phyloP scores from a whole-genome alignment of 768 basidiomycete genomes.

The Leccinum variicolor region DNA sequence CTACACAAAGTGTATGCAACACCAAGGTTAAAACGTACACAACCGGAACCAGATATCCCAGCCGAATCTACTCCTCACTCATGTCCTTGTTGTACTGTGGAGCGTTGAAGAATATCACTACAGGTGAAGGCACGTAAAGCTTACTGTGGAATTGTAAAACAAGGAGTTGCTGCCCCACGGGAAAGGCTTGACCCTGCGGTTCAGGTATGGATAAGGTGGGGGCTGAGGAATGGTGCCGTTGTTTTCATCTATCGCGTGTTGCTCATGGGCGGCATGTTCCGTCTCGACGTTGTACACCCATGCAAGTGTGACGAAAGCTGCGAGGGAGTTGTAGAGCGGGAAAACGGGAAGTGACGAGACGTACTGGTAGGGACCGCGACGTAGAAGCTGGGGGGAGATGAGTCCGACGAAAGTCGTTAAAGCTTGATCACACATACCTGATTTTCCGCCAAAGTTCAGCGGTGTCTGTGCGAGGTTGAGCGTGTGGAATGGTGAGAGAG shows the following conservation, averaged over 20 bases:
- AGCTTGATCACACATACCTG: conserved; percentile 46
- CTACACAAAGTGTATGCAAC: background rate
- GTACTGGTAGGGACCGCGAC: conserved; percentile 73
- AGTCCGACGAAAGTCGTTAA: background rate
- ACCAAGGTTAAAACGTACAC: background rate
- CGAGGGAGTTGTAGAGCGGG: conserved; percentile 10
- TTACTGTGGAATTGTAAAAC: conserved; percentile 75
- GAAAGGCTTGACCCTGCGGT: conserved; percentile 73
- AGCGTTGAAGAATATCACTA: conserved; percentile 2
- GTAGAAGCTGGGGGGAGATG: conserved; percentile 50
- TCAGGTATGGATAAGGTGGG: conserved; percentile 75
- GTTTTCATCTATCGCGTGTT: conserved; percentile 70
- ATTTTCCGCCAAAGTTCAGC: conserved; percentile 85
- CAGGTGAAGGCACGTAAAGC: conserved; percentile 18
- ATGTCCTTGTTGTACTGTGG: conserved; percentile 66
- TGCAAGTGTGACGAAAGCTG: conserved; percentile 26
- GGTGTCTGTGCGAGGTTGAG: conserved; percentile 48
- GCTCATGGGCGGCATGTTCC: conserved; percentile 69
- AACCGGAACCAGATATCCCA: background rate
- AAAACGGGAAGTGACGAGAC: conserved; percentile 27
- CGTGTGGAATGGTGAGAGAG: conserved; percentile 1
- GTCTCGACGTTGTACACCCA: conserved; percentile 53
- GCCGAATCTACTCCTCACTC: conserved; percentile 25
- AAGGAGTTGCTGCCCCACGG: conserved; percentile 84
- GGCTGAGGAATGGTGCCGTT: conserved; percentile 66